Base-by-base conservation (phyloP, 2,329 filamentous ascomycete species). In the Botrytis fragariae region DNA sequence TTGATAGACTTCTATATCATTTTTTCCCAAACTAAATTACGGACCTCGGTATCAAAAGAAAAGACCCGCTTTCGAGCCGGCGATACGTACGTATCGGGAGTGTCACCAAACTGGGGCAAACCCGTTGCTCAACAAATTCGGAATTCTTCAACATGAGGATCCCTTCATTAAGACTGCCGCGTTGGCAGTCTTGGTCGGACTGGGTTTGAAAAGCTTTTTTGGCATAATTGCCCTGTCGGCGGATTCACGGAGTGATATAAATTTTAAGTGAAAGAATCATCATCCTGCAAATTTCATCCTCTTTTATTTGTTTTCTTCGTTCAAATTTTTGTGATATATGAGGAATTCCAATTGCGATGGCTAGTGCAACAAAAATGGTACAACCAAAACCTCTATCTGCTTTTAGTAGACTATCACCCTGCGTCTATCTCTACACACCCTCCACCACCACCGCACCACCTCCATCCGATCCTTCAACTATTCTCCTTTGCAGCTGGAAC, bases 401-500 rank as follows among this genome's bases (percentile, higher is more conserved):
- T 16, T 79, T 79, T 74, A 76, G 65, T 8, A 72, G 73, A 18
- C 76, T 79, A 61, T 78, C 77, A 29, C 71, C 71, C 25, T 72
- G 70, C 4, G 76, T 78, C 29, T 64, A 65, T 25, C 74, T 79
- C 61, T 78, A 80, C 64, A 63, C 63, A 20, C 77, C 78, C 3
- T 42, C 75, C 32, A 37, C 32, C 22, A 48, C 39, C 14, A n/a
- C 61, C 14, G 42, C 72, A 22, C 48, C 73, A 39, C 51, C 71
- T 2, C 29, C 61, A 29, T 25, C 29, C 5, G 42, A 65, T 14
- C 79, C 79, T 60, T 78, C 77, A 9, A 84, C 83, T 9, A 81
- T 89, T 61, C 77, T 89, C 63, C 82, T 90, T 74, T 89, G 85
- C 79, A 84, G 87, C 77, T 90, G 87, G 88, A 87, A 88, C 70